Base-by-base conservation (phyloP, 352 stramenopile genomes). In the Elongisporangium prolatum region DNA sequence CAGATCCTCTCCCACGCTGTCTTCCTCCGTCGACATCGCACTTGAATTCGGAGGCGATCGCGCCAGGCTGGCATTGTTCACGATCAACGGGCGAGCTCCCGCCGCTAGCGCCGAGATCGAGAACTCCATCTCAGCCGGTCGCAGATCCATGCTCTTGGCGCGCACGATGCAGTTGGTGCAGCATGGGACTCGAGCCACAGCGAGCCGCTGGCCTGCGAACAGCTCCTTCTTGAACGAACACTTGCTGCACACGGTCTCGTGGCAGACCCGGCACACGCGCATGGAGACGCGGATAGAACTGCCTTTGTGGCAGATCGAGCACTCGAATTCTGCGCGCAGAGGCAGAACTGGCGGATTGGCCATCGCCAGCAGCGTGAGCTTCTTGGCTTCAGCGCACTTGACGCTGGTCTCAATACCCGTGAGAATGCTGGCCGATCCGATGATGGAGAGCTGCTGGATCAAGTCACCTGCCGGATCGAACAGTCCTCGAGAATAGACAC, bases 171-270 rank as follows among this genome's bases (percentile, higher is more conserved):
- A 83, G 2, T 67, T 17, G 55, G 71, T 80, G 49, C 73, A 83
- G 60, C 70, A 79, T 11, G 51, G 9, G 7, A 72, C 55, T 20
- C 58, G 63, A 5, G 75, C 59, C n/a, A 71, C 60, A 4, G 61
- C 60, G 2, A 57, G 56, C 7, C 52, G 55, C 1, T 44, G 5
- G 4, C 76, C 70, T 0, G 73, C 25, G n/a, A 89, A 84, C 7
- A 85, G 52, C n/a, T 61, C 59, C 48, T 78, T 75, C 50, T 88
- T 89, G 4, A 72, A 48, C 14, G 65, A 66, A 59, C 80, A 89
- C 56, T 77, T 64, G 0, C 53, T 60, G 50, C 77, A 88, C 11
- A 88, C 67, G 1, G 68, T 64, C 4, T 58, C 54, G 25, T 65
- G 64, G 52, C 80, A 89, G 13, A 87, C 58, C 10, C 63, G 63